Base-by-base conservation (phyloP, 345 rosid species). In the Citrus trifoliata region DNA sequence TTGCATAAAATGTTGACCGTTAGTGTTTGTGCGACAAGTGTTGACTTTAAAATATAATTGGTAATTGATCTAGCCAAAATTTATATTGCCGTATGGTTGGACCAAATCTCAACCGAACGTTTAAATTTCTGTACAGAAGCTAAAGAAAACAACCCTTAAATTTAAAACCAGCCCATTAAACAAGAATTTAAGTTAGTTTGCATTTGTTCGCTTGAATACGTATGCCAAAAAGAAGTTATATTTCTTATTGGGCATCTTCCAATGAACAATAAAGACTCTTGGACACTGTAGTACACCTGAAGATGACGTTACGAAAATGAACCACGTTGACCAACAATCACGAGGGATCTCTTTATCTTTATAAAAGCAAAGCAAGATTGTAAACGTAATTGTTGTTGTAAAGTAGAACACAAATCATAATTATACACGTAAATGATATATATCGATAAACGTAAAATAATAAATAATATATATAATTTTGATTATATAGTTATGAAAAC, bases 101-200 rank as follows among this genome's bases (percentile, higher is more conserved):
- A 71, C 37, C 63, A 67, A 70, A 77, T 71, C 78, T 81, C 71
- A 81, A 78, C 77, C 42, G 27, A 75, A 19, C 76, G 66, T 40
- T 32, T 46, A 19, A 18, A 64, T 67, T 14, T 46, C 21, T 9
- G 12, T 30, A 25, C 5, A 21, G 55, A 10, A 21, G 25, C 67
- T 18, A 25, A 38, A 33, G 22, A 32, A 25, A 32, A 8, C n/a
- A 56, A 37, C 4, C 22, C 61, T 24, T 14, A 48, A 40, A 61
- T 60, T 40, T 37, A 25, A 19, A 63, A 16, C 61, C 38, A 13
- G 10, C 51, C 35, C 56, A 61, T 58, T 60, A 73, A 73, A 35
- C 66, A 7, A 37, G 25, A 24, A 37, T 25, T 28, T 62, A 27
- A 38, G 9, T 7, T 28, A 19, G 56, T n/a, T 12, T 58, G 10